Base-by-base conservation (phyloP, 371 early-diverging fungal genomes). In the Apophysomyces variabilis region DNA sequence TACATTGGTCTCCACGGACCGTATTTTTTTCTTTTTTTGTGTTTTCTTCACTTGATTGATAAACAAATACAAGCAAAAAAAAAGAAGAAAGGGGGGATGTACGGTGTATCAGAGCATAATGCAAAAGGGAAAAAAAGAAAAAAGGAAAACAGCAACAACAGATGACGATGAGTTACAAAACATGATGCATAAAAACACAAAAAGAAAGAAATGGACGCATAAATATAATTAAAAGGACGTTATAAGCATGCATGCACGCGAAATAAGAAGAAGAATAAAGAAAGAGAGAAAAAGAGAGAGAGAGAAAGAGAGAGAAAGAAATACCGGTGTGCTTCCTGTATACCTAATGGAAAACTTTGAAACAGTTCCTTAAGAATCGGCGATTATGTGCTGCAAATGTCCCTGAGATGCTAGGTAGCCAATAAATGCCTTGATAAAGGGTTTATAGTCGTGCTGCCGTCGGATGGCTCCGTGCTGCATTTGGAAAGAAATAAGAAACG, bases 401-500 rank as follows among this genome's bases (percentile, higher is more conserved):
- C 75, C 75, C 14, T 54, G 65, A 14, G 63, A 59, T 16, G 62
- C 41, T 38, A 75, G 62, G 8, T 61, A 41, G 21, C 64, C 61
- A 13, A 75, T 44, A 50, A 62, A 75, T 3, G 69, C 57, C 39
- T 58, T 64, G 58, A 75, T 71, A 41, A 75, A 75, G 32, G 71
- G 69, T 46, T 57, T 66, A 39, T 75, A 75, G 21, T 71, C 64
- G 35, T 71, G 71, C 37, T 71, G 68, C 16, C 75, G 68, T 16
- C 62, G 69, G 36, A 64, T 45, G 11, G 41, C 50, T 36, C 69
- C 71, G 32, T 66, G 45, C 75, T 75, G 62, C n/a, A 16, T 56
- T 26, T 26, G 32, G 32, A 26, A 26, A 26, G 61, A 59, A 41
- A 61, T 36, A 21, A 8, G 39, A 36, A 37, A 57, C 12, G 26